Base-by-base conservation (phyloP, 2,329 filamentous ascomycete species). In the Ceratocystis smalleyi region DNA sequence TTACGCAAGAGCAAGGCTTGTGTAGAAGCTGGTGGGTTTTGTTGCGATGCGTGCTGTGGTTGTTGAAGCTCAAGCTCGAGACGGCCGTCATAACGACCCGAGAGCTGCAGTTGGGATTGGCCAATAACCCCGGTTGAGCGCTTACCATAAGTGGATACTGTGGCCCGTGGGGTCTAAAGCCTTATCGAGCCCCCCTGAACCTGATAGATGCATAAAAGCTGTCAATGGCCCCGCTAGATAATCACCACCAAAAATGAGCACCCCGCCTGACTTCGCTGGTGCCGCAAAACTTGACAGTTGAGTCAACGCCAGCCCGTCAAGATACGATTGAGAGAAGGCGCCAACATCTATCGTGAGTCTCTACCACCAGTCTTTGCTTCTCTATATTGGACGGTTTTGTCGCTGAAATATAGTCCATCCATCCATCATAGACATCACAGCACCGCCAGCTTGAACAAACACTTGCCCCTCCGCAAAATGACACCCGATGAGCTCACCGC, bases 401-500 rank as follows among this genome's bases (percentile, higher is more conserved):
- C 22, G 45, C 55, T 65, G 19, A 59, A 24, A 45, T 30, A 61
- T 35, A 24, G 43, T 51, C 27, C 45, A 43, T 27, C 27, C 27
- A 27, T n/a, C n/a, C n/a, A n/a, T n/a, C n/a, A n/a, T n/a, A n/a
- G n/a, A n/a, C n/a, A n/a, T 54, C 22, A 19, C 3, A 49, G n/a
- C 35, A 30, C 40, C 59, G 61, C 35, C 35, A 30, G 8, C 5
- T 19, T 40, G 4, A 40, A 54, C 8, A 8, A 43, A 15, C 19
- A 6, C 51, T 54, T 57, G n/a, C 30, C 24, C 57, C 15, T 24
- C 35, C 24, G 30, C 68, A 78, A 69, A 64, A 83, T 84, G 82
- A 83, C 83, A 75, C 72, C 75, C 68, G 78, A 81, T 70, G 80
- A 83, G 73, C 76, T 84, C 68, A 74, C 78, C 67, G 73, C 77